A percentile compares a stretch with the other conserved stretches of the same genome.
Evolutionary conservation across 139 green algal genomes (phyloP).

Genomic region (Astrephomene gubernaculifera): DNA sequence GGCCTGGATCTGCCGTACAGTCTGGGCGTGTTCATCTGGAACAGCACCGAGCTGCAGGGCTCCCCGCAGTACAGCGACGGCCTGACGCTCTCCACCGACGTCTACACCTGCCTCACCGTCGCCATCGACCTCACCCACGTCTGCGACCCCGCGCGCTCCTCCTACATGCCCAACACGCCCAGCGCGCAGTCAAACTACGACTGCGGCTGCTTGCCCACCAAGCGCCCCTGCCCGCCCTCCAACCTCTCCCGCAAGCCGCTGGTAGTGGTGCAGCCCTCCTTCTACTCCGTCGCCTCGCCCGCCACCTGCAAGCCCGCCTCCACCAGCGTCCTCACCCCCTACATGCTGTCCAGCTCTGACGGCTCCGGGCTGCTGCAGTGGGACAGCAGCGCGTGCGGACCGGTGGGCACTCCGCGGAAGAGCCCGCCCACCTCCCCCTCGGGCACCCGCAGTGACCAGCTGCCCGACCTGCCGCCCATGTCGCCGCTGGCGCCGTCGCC

Average conservation of each 20-base stretch:
- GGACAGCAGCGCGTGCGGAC: constrained; percentile 1
- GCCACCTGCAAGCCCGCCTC: not conserved
- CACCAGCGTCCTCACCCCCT: not conserved
- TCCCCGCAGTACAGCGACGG: constrained; percentile 34
- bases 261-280: constrained; percentile 9
- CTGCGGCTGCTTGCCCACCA: constrained; percentile 16
- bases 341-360: not conserved
- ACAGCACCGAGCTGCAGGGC: not conserved
- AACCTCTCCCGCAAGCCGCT: not conserved
- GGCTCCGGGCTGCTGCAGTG: not conserved
- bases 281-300: constrained; percentile 6
- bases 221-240: not conserved
- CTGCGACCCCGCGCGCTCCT: not conserved
- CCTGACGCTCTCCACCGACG: not conserved
- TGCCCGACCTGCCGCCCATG: not conserved
- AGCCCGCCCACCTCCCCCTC: not conserved
- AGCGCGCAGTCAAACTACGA: not conserved
- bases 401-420: not conserved
- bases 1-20: not conserved
- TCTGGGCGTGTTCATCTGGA: constrained; percentile 29
- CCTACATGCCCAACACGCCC: not conserved
- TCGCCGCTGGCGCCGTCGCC: not conserved
- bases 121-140: constrained; percentile 12
- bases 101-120: constrained; percentile 15
- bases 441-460: not conserved